A percentile compares a stretch with the other conserved stretches of the same genome.
phyloP scores from a whole-genome alignment of 441 rosid genomes.

The Brassica balearica region DNA sequence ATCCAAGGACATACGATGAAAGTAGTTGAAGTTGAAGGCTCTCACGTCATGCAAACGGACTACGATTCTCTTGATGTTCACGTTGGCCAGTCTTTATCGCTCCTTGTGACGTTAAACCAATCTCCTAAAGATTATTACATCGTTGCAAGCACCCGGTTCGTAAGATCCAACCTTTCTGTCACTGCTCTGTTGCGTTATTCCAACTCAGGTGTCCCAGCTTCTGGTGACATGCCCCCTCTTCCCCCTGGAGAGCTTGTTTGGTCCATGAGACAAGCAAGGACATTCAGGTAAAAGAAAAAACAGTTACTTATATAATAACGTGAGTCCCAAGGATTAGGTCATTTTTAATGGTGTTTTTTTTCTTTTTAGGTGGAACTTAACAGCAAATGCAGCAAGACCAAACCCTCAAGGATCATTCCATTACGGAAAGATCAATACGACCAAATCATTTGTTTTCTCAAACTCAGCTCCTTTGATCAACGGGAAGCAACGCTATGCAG shows the following conservation, averaged over 20 bases:
- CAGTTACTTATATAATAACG: background rate
- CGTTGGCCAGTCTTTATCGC: conserved; percentile 83
- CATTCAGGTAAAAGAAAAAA: conserved; percentile 55
- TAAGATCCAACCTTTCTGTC: conserved; percentile 51
- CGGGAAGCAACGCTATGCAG: conserved; percentile 81
- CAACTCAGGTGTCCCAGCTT: conserved; percentile 61
- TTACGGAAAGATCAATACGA: conserved; percentile 67
- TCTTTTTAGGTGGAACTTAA: conserved; percentile 78
- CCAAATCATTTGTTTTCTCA: conserved; percentile 63
- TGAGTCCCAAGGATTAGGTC: background rate
- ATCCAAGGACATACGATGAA: conserved; percentile 85
- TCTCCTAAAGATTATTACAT: conserved; percentile 83
- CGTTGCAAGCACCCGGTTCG: conserved; percentile 76
- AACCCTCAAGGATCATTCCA: conserved; percentile 97
- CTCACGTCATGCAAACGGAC: conserved; percentile 70
- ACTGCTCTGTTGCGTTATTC: conserved; percentile 72
- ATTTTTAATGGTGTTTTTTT: background rate
- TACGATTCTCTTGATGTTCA: conserved; percentile 88
- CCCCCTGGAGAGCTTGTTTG: conserved; percentile 60
- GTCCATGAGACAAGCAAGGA: conserved; percentile 95
- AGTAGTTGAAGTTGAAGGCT: conserved; percentile 94
- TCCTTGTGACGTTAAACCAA: conserved; percentile 76
- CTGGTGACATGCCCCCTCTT: conserved; percentile 70
- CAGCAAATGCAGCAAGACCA: conserved; percentile 94
- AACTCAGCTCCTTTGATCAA: conserved; percentile 79